Evolutionary conservation across 306 rosid species (phyloP), one percentile per base, ranked within the genome.

Genomic region (Cicer pinnatifidum): DNA sequence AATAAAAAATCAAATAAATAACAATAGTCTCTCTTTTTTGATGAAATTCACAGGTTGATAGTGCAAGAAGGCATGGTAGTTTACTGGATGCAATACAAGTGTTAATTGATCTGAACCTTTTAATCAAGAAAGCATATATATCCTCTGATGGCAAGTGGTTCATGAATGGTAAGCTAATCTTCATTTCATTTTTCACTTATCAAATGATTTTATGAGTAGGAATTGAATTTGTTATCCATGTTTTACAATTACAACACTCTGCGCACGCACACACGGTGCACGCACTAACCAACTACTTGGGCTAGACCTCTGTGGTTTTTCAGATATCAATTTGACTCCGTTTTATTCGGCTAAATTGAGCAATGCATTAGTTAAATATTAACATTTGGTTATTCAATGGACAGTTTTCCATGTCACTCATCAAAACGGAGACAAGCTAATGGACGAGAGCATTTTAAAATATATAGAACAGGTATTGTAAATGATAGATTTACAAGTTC

Each of bases 131-230:
- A 70, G 99, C 97, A 1, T 89, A 94, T 73, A 88, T 94, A 79
- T 94, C 96, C 51, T 92, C 97, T 0, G 99, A 94, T 81, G 99
- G 96, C 43, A 85, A 66, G 40, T 94, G 99, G 99, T 91, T 90
- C 91, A 94, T 94, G 99, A 96, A 89, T 85, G 99, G 99, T 94
- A 78, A 68, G 86, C 66, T 62, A 52, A 3, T 48, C 11, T 5
- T 39, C 11, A 23, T 82, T 35, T n/a, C 10, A 16, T 8, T 47
- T 75, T 17, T 50, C 53, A 33, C 4, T 28, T 28, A 28, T 28
- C 33, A 28, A 28, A 28, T 2, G 33, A 2, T 28, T 28, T 28
- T 28, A 28, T 28, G 33, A 28, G 33, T 28, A 28, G 33, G 33
- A 28, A 28, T 28, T 2, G 33, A 28, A 28, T 28, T 28, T 3